These are phyloP conservation scores for Selaginella tamariscina DNA, from an alignment of 75 land plant genomes.

Conservation along the genomic window DNA sequence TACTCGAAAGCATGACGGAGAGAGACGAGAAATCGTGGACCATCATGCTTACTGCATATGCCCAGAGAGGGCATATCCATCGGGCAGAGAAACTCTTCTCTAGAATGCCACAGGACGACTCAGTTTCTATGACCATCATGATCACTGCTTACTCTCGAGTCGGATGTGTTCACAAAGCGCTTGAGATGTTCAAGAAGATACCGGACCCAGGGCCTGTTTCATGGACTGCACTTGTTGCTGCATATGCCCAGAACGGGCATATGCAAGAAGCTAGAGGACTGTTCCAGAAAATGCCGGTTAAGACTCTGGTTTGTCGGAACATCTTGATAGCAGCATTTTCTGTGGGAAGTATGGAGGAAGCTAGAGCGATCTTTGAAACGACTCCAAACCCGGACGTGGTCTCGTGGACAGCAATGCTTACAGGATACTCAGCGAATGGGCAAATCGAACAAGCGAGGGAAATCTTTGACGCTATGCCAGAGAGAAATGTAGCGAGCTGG, in stretches of 20 bases:
- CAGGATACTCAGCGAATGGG: background rate
- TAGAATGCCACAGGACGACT: background rate
- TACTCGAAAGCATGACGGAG: background rate
- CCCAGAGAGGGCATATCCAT: background rate
- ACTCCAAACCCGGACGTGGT: background rate
- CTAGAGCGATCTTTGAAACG: background rate
- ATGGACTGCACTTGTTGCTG: slow-evolving; percentile 5
- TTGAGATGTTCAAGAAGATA: background rate
- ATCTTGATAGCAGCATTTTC: background rate
- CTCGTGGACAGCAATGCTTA: background rate
- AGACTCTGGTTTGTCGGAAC: background rate
- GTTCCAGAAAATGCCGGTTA: background rate
- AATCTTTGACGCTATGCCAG: background rate
- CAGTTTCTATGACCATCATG: background rate
- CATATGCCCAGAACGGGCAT: slow-evolving; percentile 7
- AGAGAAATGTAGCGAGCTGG: background rate
- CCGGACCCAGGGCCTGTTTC: background rate
- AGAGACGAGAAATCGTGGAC: background rate
- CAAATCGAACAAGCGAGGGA: background rate
- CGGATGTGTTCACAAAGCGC: background rate
- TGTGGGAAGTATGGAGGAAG: background rate
- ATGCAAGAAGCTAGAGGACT: background rate
- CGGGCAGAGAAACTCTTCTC: background rate
- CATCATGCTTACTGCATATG: slow-evolving; percentile 3
- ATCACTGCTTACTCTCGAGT: background rate